Evolutionary conservation across 192 early-diverging fungal species (phyloP).

Genomic region (Mortierella hygrophila): DNA sequence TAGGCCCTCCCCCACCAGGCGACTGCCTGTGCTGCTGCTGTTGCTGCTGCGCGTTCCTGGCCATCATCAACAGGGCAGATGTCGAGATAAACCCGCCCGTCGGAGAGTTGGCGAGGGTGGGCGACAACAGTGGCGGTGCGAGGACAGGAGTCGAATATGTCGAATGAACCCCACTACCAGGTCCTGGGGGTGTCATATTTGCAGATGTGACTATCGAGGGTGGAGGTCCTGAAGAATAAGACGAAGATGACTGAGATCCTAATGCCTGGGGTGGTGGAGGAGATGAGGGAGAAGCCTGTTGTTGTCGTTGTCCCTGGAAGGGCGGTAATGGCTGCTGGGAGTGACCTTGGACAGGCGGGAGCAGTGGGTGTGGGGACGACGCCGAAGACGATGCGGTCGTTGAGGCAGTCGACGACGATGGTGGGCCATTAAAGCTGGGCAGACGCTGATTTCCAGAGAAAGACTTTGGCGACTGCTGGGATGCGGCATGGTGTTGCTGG

Average conservation of each 20-base stretch:
- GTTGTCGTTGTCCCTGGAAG: background rate
- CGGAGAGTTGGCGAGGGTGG: constrained; percentile 29
- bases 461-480: constrained; percentile 6
- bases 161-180: background rate
- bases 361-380: constrained; percentile 1
- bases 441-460: constrained; percentile 17
- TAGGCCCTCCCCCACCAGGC: background rate
- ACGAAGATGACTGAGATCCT: background rate
- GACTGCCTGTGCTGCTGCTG: background rate
- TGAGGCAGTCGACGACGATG: constrained; percentile 5
- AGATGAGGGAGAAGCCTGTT: background rate
- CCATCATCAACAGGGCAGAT: constrained; percentile 40
- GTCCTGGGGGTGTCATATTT: constrained; percentile 4
- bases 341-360: constrained; percentile 5
- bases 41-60: constrained; percentile 9
- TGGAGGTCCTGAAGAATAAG: background rate
- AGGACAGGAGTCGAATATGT: constrained; percentile 22
- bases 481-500: background rate
- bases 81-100: constrained; percentile 43
- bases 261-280: background rate
- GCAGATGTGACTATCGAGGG: background rate
- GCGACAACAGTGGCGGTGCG: constrained; percentile 33
- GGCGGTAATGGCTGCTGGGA: background rate
- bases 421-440: constrained; percentile 17
- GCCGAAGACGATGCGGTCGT: background rate